Percentiles rank a stretch among this genome's conserved stretches.
Conservation (phyloP, 345 rosid genomes). For the Brassica carinata region DNA sequence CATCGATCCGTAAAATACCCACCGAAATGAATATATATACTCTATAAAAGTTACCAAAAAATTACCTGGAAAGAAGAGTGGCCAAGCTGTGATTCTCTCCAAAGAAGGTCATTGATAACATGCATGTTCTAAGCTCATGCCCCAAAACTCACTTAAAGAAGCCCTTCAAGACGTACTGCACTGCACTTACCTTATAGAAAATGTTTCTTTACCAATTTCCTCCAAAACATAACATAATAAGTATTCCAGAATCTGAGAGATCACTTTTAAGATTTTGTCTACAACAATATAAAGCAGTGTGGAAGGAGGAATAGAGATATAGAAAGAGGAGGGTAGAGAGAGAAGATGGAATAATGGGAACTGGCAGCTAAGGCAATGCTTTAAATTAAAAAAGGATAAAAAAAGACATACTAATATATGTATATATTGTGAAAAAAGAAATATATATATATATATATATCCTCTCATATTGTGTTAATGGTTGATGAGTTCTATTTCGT, state of each 20-base stretch:
- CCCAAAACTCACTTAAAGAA: slow-evolving; percentile 45
- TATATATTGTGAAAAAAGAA: slow-evolving; percentile 1
- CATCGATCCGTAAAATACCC: slow-evolving; percentile 14
- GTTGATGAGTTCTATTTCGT: too few species aligned
- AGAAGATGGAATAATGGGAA: slow-evolving; percentile 8
- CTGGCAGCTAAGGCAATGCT: slow-evolving; percentile 31
- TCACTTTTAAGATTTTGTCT: slow-evolving; percentile 18
- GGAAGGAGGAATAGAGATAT: slow-evolving; percentile 25
- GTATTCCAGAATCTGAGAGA: slow-evolving; percentile 42
- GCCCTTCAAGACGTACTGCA: slow-evolving; percentile 13
- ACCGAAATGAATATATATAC: background rate
- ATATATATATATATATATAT: too few species aligned
- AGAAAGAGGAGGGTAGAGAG: background rate
- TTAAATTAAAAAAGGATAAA: slow-evolving; percentile 17
- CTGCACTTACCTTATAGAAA: slow-evolving; percentile 1
- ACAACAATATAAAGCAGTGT: slow-evolving; percentile 31
- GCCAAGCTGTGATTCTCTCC: slow-evolving; percentile 40
- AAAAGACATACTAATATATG: slow-evolving; percentile 32
- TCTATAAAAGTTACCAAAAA: background rate
- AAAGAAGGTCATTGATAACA: slow-evolving; percentile 56
- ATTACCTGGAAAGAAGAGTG: slow-evolving; percentile 55
- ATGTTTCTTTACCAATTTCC: slow-evolving; percentile 7
- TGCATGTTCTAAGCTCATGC: slow-evolving; percentile 41
- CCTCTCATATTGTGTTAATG: too few species aligned
- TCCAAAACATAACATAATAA: slow-evolving; percentile 1